Conservation (phyloP, 371 early-diverging fungal genomes). For the Dinochytrium kinnereticum region DNA sequence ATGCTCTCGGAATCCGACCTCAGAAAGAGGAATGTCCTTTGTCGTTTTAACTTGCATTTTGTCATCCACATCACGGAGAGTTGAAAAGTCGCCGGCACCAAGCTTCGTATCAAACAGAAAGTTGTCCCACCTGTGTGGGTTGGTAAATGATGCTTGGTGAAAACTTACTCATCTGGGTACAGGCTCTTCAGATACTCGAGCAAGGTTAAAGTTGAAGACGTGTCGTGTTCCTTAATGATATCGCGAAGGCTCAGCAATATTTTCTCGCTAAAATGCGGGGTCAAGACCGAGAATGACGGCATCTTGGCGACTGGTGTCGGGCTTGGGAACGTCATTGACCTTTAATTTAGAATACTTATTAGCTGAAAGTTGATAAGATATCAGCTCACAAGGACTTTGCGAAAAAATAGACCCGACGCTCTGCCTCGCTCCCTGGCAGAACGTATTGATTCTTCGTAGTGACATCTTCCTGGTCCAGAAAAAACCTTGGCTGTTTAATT, state of each 20-base stretch:
- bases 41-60: slow-evolving; percentile 12
- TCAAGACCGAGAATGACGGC: slow-evolving; percentile 88
- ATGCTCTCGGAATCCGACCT: slow-evolving; percentile 59
- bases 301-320: slow-evolving; percentile 82
- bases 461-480: slow-evolving; percentile 82
- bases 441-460: slow-evolving; percentile 79
- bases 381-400: slow-evolving; percentile 78
- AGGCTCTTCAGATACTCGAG: slow-evolving; percentile 84
- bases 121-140: slow-evolving; percentile 71
- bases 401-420: slow-evolving; percentile 87
- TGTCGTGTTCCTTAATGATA: slow-evolving; percentile 85
- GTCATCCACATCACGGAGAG: background rate
- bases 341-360: slow-evolving; percentile 14
- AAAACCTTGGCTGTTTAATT: slow-evolving; percentile 81
- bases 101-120: slow-evolving; percentile 89
- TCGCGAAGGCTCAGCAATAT: slow-evolving; percentile 81
- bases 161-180: slow-evolving; percentile 68
- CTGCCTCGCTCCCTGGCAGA: slow-evolving; percentile 80
- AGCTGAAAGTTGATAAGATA: background rate
- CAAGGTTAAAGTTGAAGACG: slow-evolving; percentile 72
- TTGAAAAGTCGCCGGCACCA: background rate
- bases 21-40: slow-evolving; percentile 21
- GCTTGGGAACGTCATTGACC: slow-evolving; percentile 81
- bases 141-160: background rate
- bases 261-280: slow-evolving; percentile 90